Evolutionary conservation across 495 filamentous ascomycete species (phyloP).

Genomic region (Lasiosphaeris hirsuta): DNA sequence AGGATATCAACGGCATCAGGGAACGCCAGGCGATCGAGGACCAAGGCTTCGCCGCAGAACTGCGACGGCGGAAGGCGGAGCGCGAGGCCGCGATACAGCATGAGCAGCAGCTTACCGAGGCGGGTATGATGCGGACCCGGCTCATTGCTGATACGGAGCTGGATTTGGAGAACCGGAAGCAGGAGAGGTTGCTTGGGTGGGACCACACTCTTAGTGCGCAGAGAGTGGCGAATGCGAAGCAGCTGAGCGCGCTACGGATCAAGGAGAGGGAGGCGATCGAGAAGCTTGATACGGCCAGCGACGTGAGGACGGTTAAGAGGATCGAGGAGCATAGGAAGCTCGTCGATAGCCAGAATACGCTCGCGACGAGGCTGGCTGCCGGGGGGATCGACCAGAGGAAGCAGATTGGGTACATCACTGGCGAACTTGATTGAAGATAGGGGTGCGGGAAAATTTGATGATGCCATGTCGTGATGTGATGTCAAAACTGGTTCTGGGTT

Average conservation of each 20-base stretch:
- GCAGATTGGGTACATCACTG: constrained; percentile 46
- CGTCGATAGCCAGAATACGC: constrained; percentile 41
- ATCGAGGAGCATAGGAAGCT: constrained; percentile 45
- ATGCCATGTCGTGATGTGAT: not conserved
- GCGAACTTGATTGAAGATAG: constrained; percentile 29
- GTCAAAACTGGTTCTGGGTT: not conserved
- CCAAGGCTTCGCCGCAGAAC: constrained; percentile 21
- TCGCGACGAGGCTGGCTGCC: constrained; percentile 37
- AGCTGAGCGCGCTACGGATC: constrained; percentile 40
- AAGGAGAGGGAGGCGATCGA: constrained; percentile 43
- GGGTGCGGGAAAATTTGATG: not conserved
- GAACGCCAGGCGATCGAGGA: constrained; percentile 31
- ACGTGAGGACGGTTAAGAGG: constrained; percentile 32
- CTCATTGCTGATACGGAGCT: constrained; percentile 41
- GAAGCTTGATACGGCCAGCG: constrained; percentile 33
- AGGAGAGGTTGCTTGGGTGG: constrained; percentile 34
- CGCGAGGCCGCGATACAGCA: constrained; percentile 33
- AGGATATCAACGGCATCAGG: constrained; percentile 32
- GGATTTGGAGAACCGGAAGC: constrained; percentile 35
- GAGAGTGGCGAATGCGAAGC: constrained; percentile 34
- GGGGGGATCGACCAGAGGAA: constrained; percentile 32
- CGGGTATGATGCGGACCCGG: constrained; percentile 34
- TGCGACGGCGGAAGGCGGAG: constrained; percentile 24
- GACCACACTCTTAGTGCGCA: constrained; percentile 34
- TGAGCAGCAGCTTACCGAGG: constrained; percentile 38